Evolutionary conservation across 2,329 filamentous ascomycete species (phyloP).

Genomic region (Aureobasidium mangrovei): DNA sequence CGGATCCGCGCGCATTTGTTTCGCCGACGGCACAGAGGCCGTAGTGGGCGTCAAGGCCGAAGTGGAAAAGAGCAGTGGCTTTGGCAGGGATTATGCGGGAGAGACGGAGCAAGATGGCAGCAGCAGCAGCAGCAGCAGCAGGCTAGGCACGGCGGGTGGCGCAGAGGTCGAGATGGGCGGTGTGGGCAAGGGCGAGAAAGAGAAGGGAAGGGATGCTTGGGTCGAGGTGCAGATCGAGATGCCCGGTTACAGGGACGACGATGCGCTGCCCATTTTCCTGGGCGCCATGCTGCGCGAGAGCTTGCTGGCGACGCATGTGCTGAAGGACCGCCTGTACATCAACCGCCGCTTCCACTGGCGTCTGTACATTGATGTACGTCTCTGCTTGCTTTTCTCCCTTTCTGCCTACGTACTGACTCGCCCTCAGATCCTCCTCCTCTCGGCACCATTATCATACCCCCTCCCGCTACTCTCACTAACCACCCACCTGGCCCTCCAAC

Average conservation of each 20-base stretch:
- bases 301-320: constrained; percentile 60
- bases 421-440: constrained; percentile 75
- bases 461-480: constrained; percentile 87
- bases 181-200: constrained; percentile 23
- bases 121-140: constrained; percentile 18
- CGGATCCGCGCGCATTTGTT: constrained; percentile 86
- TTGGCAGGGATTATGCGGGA: constrained; percentile 21
- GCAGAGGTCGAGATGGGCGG: constrained; percentile 36
- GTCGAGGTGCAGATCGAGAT: constrained; percentile 88
- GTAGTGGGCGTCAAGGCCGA: constrained; percentile 94
- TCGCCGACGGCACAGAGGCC: constrained; percentile 90
- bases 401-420: background rate
- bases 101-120: constrained; percentile 17
- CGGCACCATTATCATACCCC: constrained; percentile 85
- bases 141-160: constrained; percentile 21
- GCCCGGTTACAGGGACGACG: constrained; percentile 82
- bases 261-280: constrained; percentile 78
- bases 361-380: constrained; percentile 80
- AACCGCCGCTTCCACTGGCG: constrained; percentile 94
- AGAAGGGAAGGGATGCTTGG: constrained; percentile 50
- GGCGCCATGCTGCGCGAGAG: constrained; percentile 83
- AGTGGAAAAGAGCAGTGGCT: constrained; percentile 60
- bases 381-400: background rate
- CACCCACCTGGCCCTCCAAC: constrained; percentile 84
- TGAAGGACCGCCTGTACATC: constrained; percentile 67